Base-by-base conservation (phyloP, 129 eudicot genomes). In the Dittrichia graveolens region DNA sequence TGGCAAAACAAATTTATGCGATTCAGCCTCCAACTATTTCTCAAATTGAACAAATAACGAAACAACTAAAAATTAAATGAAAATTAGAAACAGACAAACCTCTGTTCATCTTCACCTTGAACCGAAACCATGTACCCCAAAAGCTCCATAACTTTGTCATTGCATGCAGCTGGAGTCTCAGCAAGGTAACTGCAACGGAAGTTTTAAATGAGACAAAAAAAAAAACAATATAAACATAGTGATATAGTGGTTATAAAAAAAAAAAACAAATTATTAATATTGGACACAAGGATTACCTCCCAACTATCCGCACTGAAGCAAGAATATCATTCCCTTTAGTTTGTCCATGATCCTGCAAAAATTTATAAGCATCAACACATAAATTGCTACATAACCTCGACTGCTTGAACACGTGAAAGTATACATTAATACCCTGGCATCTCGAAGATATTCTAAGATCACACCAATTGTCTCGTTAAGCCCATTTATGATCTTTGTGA, bases 241-340 rank as follows among this genome's bases (percentile, higher is more conserved):
- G 34, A 60, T 11, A 39, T 48, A 37, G 19, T 2, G 31, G 31
- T 38, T 15, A 58, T 24, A 54, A 62, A 52, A 35, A 71, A 54
- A 18, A 6, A 40, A 34, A 69, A 74, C 13, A 15, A 7, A 48
- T 47, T 19, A 56, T 13, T 61, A 31, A 5, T 19, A 42, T 4
- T 44, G 35, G 39, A 56, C 59, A 38, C 2, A 39, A 67, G 16
- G 11, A 43, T 54, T 82, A 91, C 97, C 97, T 94, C 69, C 99
- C 99, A 61, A 88, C 85, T 15, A 94, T 56, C 59, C 99, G 84
- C 55, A 94, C 96, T 6, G 91, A 88, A 66, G 96, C 99, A 71
- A 94, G 92, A 78, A 94, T 86, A 83, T 94, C 97, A 69, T 88
- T 87, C 66, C 99, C 99, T 78, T 84, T 94, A 54, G 74, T 76